phyloP scores from a whole-genome alignment of 2,329 filamentous ascomycete genomes.

The Fusarium metavorans region DNA sequence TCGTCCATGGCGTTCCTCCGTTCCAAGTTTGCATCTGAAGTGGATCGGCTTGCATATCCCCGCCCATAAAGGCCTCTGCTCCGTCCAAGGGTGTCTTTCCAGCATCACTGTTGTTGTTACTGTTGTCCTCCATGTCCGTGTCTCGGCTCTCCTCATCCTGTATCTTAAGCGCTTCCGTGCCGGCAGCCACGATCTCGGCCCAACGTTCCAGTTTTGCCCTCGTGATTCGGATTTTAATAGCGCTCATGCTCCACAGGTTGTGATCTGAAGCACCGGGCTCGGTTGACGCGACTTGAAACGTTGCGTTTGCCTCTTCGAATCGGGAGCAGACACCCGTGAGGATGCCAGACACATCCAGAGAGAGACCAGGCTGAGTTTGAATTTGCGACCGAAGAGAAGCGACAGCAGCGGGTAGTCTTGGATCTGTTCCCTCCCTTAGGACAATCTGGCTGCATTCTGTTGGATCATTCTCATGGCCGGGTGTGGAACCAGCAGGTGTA shows the following conservation, averaged over 20 bases:
- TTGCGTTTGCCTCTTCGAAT: conserved; percentile 58
- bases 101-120: background rate
- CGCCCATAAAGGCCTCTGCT: no score
- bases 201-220: conserved; percentile 60
- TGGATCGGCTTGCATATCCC: no score
- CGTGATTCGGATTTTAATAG: conserved; percentile 60
- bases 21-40: no score
- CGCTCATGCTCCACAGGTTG: conserved; percentile 62
- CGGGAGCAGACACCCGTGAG: conserved; percentile 55
- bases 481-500: conserved; percentile 13
- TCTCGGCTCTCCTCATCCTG: conserved; percentile 31
- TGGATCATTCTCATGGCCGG: conserved; percentile 19
- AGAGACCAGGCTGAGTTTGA: conserved; percentile 57
- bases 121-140: conserved; percentile 25
- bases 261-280: conserved; percentile 54
- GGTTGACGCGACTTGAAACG: conserved; percentile 47
- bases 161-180: conserved; percentile 44
- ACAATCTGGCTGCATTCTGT: conserved; percentile 33
- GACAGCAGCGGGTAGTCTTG: conserved; percentile 55
- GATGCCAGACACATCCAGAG: conserved; percentile 59
- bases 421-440: conserved; percentile 50
- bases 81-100: background rate
- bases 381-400: conserved; percentile 56
- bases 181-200: conserved; percentile 58
- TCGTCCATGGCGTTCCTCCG: no score